Base-by-base conservation (phyloP, 2,329 filamentous ascomycete genomes). In the Xylaria hypoxylon region DNA sequence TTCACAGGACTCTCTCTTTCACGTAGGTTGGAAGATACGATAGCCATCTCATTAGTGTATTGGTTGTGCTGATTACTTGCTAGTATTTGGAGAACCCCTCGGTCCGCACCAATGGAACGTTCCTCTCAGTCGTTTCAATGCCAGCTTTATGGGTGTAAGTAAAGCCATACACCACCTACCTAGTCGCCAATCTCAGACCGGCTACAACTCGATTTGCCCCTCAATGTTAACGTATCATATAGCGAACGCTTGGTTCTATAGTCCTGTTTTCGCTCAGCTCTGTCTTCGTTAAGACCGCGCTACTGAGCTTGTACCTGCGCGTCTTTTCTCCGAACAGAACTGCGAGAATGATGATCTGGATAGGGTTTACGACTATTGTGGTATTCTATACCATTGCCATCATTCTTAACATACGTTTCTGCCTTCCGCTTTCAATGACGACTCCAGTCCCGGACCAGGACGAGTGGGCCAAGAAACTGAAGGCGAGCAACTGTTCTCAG, bases 51-150 rank as follows among this genome's bases (percentile, higher is more conserved):
- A 15, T 38, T n/a, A 3, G n/a, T 28, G 3, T 63, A 24, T 52
- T 28, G 1, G 3, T 53, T 1, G 10, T 65, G 59, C 47, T 66
- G 7, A 70, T 44, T 8, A 11, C n/a, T 19, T 68, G 6, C 15
- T 38, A 73, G 71, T 68, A 24, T 65, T 70, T 11, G 64, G 62
- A 15, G 17, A 57, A 19, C 64, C 68, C 5, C 47, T 72, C 0
- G 70, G 70, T 6, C 68, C 55, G 5, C 71, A 73, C 59, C 69
- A 73, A 57, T 73, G 71, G 71, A 44, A 73, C 33, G 68, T 72
- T 4, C 68, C 62, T 47, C 56, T 70, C 17, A 68, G 64, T 10
- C 31, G 64, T 35, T 59, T 69, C 35, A 52, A 68, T 19, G 52
- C 48, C 5, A 63, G 53, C 11, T 60, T 70, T 31, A 42, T 68